phyloP scores from a whole-genome alignment of 257 asterid species.

The Dorcoceras hygrometricum region DNA sequence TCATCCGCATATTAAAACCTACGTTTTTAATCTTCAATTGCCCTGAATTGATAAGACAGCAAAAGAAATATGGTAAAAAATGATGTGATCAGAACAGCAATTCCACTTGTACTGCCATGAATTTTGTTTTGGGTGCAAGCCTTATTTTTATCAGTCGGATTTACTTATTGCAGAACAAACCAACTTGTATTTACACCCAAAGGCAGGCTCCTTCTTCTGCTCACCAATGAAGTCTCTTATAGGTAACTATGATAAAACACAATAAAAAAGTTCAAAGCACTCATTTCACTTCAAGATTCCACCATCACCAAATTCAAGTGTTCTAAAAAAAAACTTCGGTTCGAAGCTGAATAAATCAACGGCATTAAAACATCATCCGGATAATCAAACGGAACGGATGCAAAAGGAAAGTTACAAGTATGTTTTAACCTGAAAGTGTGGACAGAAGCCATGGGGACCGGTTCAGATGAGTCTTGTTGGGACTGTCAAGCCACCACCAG shows the following conservation, averaged over 20 bases:
- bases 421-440: conserved; percentile 58
- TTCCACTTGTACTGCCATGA: background rate
- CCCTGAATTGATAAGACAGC: background rate
- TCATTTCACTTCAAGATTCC: conserved; percentile 25
- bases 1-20: background rate
- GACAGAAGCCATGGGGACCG: conserved; percentile 87
- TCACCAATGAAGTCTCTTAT: background rate
- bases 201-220: background rate
- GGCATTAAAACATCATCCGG: background rate
- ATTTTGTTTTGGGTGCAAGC: too few relatives aligned
- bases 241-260: conserved; percentile 4
- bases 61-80: background rate
- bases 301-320: conserved; percentile 9
- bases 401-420: background rate
- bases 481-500: conserved; percentile 88
- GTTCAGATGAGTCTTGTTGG: conserved; percentile 34
- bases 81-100: background rate
- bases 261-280: background rate
- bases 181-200: background rate
- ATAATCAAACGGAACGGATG: background rate
- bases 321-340: background rate
- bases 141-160: background rate
- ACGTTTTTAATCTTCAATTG: background rate
- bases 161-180: background rate
- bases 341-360: background rate